Base-by-base conservation (phyloP, 345 rosid species). In the Brassica cretica region DNA sequence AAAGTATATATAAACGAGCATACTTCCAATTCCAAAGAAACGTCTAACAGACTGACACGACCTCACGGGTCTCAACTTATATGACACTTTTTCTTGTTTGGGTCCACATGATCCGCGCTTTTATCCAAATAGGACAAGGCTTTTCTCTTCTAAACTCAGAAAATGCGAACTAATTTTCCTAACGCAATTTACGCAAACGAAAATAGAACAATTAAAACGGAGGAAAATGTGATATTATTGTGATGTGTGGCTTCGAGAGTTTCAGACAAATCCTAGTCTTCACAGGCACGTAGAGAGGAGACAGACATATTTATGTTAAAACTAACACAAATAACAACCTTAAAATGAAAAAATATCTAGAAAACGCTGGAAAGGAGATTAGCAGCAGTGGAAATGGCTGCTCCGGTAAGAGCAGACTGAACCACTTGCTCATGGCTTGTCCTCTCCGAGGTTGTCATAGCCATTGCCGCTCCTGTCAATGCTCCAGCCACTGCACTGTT, bases 401-500 rank as follows among this genome's bases (percentile, higher is more conserved):
- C 99, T 59, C 99, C 99, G 0, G 97, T 94, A 37, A 94, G 87
- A 35, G 99, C 98, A 49, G 91, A 87, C 66, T 88, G 97, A 80
- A 89, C 93, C 32, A 90, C 83, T 78, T 89, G 95, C 86, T 93
- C 94, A 19, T 92, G 98, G 71, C 90, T 87, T 15, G 88, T 63
- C 32, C 84, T 85, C 15, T 91, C 95, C 0, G 89, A 33, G 4
- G 96, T 86, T 5, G 96, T 86, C 16, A 94, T 89, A 5, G 96
- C 98, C 53, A 94, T 65, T 0, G 99, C 91, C 70, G 72, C 82
- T 1, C 99, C 99, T 3, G 99, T 94, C 30, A 94, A 64, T 12
- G 97, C 99, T 81, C 99, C 99, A 0, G 98, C 99, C n/a, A 93
- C 90, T 2, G 89, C 94, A 27, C 98, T 95, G 85, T 90, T 95